Conservation (phyloP, 2,329 filamentous ascomycete species). For the Didymellaceae sp. region DNA sequence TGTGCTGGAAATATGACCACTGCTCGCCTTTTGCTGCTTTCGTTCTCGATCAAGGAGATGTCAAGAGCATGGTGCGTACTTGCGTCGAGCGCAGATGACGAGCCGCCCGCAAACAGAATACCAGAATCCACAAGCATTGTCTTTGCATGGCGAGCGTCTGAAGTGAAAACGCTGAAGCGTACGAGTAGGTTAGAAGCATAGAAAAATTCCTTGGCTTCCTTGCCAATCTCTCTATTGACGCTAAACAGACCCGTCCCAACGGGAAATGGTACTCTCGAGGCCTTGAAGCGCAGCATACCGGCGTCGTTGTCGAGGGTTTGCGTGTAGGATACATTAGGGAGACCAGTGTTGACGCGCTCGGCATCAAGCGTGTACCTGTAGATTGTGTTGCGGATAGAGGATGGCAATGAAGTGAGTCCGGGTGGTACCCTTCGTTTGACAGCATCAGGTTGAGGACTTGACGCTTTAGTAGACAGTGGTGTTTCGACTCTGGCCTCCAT, state of each 20-base stretch:
- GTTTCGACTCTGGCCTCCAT: constrained; percentile 37
- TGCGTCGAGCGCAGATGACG: constrained; percentile 1
- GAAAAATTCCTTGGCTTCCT: constrained; percentile 36
- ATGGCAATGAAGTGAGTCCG: constrained; percentile 34
- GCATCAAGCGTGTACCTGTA: constrained; percentile 44
- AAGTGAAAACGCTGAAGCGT: constrained; percentile 31
- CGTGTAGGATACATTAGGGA: constrained; percentile 40
- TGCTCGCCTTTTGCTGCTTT: constrained; percentile 35
- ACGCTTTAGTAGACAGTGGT: constrained; percentile 17
- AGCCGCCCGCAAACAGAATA: constrained; percentile 32
- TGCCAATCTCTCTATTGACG: constrained; percentile 34
- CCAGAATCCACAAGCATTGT: constrained; percentile 42
- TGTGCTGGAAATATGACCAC: constrained; percentile 44
- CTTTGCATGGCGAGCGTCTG: constrained; percentile 40
- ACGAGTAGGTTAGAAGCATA: constrained; percentile 44
- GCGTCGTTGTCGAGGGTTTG: constrained; percentile 28
- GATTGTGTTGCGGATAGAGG: constrained; percentile 42
- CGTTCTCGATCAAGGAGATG: constrained; percentile 37
- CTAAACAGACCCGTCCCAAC: constrained; percentile 35
- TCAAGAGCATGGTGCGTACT: constrained; percentile 36
- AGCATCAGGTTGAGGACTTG: constrained; percentile 21
- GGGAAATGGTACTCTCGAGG: constrained; percentile 39
- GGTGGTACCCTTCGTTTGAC: constrained; percentile 32
- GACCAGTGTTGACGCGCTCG: constrained; percentile 40
- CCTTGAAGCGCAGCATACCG: constrained; percentile 30